These are phyloP conservation scores for Papiliotrema flavescens DNA, from an alignment of 1,284 basidiomycete genomes.

Conservation along the genomic window DNA sequence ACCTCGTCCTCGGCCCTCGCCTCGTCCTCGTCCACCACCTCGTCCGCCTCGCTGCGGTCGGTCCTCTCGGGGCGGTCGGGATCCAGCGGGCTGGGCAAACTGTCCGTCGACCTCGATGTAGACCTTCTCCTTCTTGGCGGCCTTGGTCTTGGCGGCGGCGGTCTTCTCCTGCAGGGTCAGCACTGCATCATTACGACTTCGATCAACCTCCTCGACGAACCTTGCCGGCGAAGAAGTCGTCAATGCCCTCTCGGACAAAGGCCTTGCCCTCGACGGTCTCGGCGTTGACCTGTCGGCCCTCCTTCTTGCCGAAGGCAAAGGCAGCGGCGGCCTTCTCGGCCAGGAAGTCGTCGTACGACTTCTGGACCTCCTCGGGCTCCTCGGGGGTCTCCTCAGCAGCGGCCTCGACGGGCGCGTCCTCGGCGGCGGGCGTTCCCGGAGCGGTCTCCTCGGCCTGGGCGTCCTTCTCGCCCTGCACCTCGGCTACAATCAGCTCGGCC, in stretches of 20 bases:
- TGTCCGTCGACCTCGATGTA: slow-evolving; percentile 49
- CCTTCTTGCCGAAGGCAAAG: slow-evolving; percentile 38
- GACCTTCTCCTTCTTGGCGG: slow-evolving; percentile 49
- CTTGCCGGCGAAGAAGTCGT: slow-evolving; percentile 50
- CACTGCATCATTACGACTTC: background rate
- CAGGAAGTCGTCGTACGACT: slow-evolving; percentile 51
- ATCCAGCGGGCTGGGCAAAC: slow-evolving; percentile 42
- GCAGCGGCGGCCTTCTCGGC: slow-evolving; percentile 45
- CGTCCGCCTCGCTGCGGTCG: slow-evolving; percentile 17
- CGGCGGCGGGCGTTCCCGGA: slow-evolving; percentile 29
- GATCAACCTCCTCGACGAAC: slow-evolving; percentile 16
- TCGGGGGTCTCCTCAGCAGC: slow-evolving; percentile 42
- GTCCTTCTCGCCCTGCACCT: slow-evolving; percentile 51
- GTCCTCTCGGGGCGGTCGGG: slow-evolving; percentile 27
- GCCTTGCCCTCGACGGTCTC: slow-evolving; percentile 33
- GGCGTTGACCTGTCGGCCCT: slow-evolving; percentile 23
- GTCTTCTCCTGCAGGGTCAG: slow-evolving; percentile 25
- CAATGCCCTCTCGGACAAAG: slow-evolving; percentile 42
- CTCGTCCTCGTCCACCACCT: slow-evolving; percentile 22
- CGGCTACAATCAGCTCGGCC: slow-evolving; percentile 24
- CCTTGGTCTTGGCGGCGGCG: slow-evolving; percentile 29
- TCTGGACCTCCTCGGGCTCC: slow-evolving; percentile 92
- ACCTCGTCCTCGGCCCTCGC: slow-evolving; percentile 33
- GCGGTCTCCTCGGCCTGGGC: slow-evolving; percentile 49
- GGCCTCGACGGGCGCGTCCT: slow-evolving; percentile 35